These are phyloP conservation scores for Nissolia schottii DNA, from an alignment of 306 rosid species.

Conservation along the genomic window DNA sequence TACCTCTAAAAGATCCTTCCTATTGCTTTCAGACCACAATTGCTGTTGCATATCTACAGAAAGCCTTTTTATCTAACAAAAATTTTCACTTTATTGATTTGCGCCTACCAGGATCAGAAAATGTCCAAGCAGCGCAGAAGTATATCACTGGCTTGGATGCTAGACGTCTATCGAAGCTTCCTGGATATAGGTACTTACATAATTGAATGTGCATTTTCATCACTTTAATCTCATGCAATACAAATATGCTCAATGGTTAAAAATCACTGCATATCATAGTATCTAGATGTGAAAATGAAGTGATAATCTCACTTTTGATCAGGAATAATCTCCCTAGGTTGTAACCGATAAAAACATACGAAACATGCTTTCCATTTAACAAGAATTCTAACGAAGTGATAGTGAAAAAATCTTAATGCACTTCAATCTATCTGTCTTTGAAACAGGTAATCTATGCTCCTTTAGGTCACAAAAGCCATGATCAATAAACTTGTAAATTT, in stretches of 20 bases:
- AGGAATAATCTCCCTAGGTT: background rate
- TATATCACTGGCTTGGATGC: conserved; percentile 96
- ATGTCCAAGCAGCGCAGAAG: conserved; percentile 84
- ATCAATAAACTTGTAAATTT: background rate
- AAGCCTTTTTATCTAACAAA: background rate
- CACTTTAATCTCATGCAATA: background rate
- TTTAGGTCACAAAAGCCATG: background rate
- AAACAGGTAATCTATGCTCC: background rate
- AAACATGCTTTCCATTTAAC: background rate
- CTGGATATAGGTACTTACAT: conserved; percentile 65
- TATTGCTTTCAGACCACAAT: background rate
- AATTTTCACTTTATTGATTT: background rate
- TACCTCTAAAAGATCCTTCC: background rate
- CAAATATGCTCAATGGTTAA: background rate
- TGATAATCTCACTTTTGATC: background rate
- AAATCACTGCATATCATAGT: background rate
- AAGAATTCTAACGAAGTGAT: background rate
- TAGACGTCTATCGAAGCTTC: conserved; percentile 73
- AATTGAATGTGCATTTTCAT: background rate
- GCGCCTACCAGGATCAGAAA: conserved; percentile 65
- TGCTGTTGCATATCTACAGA: background rate
- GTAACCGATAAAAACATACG: background rate
- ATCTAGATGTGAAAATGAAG: background rate
- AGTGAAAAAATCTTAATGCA: background rate
- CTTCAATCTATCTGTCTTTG: background rate